A percentile compares a stretch with the other conserved stretches of the same genome.
Evolutionary conservation across 768 basidiomycete genomes (phyloP).

Genomic region (Termitomyces sp.): DNA sequence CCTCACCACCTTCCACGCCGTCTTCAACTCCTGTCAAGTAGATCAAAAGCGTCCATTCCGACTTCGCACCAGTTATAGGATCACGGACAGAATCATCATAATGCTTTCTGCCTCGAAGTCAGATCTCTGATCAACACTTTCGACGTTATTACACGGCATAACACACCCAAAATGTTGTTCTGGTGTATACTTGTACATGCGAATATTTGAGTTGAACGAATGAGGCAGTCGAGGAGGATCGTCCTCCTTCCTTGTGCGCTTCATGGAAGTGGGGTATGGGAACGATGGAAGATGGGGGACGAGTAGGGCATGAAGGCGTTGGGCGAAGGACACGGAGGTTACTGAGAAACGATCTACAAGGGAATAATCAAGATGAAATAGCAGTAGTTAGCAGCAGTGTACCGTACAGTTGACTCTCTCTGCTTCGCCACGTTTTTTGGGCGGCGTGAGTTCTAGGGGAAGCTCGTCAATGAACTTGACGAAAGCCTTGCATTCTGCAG

Average conservation of each 20-base stretch:
- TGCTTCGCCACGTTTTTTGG: conserved; percentile 72
- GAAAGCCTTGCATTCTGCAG: conserved; percentile 59
- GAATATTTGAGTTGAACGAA: conserved; percentile 71
- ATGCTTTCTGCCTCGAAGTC: conserved; percentile 41
- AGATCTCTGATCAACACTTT: neutral
- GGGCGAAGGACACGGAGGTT: conserved; percentile 55
- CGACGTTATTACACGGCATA: neutral
- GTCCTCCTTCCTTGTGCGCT: conserved; percentile 17
- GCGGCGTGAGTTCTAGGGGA: conserved; percentile 63
- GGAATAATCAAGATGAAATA: neutral
- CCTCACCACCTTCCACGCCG: conserved; percentile 71
- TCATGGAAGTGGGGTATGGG: conserved; percentile 37
- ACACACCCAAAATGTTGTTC: conserved; percentile 63
- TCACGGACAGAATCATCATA: conserved; percentile 74
- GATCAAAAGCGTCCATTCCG: conserved; percentile 76
- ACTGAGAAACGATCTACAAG: conserved; percentile 59
- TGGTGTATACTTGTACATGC: conserved; percentile 66
- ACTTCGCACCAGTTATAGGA: conserved; percentile 53
- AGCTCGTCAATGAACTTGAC: conserved; percentile 57
- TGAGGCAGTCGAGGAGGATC: conserved; percentile 37
- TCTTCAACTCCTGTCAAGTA: conserved; percentile 73
- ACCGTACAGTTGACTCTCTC: conserved; percentile 63
- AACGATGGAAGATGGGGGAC: conserved; percentile 59
- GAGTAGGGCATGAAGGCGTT: conserved; percentile 44
- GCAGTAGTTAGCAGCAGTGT: neutral